phyloP scores from a whole-genome alignment of 2,329 filamentous ascomycete species.

The Botrytis paeoniae region DNA sequence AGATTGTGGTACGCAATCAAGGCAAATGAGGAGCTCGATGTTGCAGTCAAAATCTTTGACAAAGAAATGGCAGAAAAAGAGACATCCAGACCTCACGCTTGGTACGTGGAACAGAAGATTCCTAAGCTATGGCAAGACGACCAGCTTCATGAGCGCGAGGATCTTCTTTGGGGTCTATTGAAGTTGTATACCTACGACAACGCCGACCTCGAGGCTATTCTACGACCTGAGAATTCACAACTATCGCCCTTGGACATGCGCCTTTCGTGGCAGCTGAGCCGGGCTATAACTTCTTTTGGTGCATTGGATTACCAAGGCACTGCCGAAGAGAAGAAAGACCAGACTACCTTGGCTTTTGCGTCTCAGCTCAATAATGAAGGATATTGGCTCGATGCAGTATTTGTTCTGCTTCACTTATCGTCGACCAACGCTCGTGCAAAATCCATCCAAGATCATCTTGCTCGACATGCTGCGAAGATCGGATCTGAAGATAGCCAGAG shows the following conservation, averaged over 20 bases:
- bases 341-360: conserved; percentile 63
- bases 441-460: conserved; percentile 70
- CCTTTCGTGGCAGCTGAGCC: conserved; percentile 81
- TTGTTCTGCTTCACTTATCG: conserved; percentile 75
- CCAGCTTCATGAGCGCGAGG: conserved; percentile 59
- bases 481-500: conserved; percentile 54
- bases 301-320: conserved; percentile 53
- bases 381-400: conserved; percentile 68
- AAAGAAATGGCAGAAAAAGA: conserved; percentile 72
- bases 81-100: conserved; percentile 64
- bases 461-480: conserved; percentile 66
- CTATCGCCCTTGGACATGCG: conserved; percentile 72
- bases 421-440: conserved; percentile 59
- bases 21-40: conserved; percentile 64
- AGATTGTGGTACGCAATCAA: conserved; percentile 83
- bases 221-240: conserved; percentile 74
- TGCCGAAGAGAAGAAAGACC: conserved; percentile 59
- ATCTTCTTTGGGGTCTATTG: conserved; percentile 83
- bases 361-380: conserved; percentile 60
- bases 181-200: conserved; percentile 71
- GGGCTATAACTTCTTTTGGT: conserved; percentile 54
- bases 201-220: conserved; percentile 62
- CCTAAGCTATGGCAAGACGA: conserved; percentile 59
- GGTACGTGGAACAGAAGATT: conserved; percentile 62
- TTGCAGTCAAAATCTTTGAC: conserved; percentile 70